phyloP scores from a whole-genome alignment of 257 asterid genomes.

The Solanum ahanhuiri region DNA sequence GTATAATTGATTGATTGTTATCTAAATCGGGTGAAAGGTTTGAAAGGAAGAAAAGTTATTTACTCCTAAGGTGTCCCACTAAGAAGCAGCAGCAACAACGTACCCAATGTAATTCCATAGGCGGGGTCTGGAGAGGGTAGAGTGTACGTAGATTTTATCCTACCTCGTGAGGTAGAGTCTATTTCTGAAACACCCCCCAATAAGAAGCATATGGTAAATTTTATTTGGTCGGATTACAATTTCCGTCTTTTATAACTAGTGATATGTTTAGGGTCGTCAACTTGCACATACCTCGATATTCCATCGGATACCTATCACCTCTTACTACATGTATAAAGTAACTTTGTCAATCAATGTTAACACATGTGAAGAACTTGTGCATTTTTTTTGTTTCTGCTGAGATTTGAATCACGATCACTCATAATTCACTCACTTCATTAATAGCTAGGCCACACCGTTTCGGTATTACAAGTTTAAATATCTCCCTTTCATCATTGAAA shows the following conservation, averaged over 20 bases:
- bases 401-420: background rate
- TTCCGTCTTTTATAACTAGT: background rate
- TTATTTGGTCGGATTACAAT: background rate
- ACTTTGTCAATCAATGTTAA: background rate
- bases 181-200: too few relatives aligned
- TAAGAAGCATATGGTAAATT: background rate
- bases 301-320: too few relatives aligned
- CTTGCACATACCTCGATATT: background rate
- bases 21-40: background rate
- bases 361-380: background rate
- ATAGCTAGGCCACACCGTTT: background rate
- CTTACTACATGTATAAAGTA: background rate
- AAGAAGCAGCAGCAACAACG: background rate
- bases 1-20: background rate
- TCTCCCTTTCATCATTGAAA: background rate
- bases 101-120: background rate
- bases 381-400: background rate
- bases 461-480: too few relatives aligned
- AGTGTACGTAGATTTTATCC: background rate
- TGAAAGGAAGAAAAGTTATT: background rate
- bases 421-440: background rate
- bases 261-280: background rate
- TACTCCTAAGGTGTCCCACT: background rate
- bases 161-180: background rate
- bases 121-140: background rate